phyloP scores from a whole-genome alignment of 2,329 filamentous ascomycete genomes.

The Aspergillus sp. region DNA sequence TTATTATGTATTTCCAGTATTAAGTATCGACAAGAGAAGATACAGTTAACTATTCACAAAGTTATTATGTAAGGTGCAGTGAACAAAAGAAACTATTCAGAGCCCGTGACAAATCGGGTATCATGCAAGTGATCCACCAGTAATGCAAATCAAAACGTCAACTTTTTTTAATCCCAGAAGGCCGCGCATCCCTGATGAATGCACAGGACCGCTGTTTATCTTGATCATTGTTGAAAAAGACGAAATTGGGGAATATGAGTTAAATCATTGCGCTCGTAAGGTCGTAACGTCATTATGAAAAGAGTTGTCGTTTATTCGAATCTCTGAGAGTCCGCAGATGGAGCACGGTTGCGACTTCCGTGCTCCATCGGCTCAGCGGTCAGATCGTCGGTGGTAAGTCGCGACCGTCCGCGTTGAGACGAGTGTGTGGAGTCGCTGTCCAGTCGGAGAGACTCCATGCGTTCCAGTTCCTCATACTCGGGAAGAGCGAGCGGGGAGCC shows the following conservation, averaged over 20 bases:
- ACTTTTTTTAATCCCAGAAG: constrained; percentile 4
- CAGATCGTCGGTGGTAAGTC: constrained; percentile 34
- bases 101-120: not conserved
- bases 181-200: not conserved
- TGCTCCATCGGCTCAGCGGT: constrained; percentile 12
- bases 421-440: constrained; percentile 32
- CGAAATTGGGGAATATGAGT: not conserved
- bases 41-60: no score
- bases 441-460: constrained; percentile 36
- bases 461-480: constrained; percentile 48
- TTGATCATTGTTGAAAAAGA: constrained; percentile 2
- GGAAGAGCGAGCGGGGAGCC: constrained; percentile 40
- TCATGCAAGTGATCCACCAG: constrained; percentile 8
- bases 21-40: no score
- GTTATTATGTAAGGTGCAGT: not conserved
- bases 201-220: not conserved
- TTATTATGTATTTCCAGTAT: no score
- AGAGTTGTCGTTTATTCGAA: constrained; percentile 4
- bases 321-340: constrained; percentile 11
- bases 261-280: constrained; percentile 6
- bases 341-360: constrained; percentile 11
- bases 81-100: not conserved
- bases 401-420: constrained; percentile 25
- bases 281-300: constrained; percentile 6
- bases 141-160: constrained; percentile 7